Percentiles rank a stretch among this genome's conserved stretches.
Conservation (phyloP, 148 eudicot genomes). For the Bassia scoparia region DNA sequence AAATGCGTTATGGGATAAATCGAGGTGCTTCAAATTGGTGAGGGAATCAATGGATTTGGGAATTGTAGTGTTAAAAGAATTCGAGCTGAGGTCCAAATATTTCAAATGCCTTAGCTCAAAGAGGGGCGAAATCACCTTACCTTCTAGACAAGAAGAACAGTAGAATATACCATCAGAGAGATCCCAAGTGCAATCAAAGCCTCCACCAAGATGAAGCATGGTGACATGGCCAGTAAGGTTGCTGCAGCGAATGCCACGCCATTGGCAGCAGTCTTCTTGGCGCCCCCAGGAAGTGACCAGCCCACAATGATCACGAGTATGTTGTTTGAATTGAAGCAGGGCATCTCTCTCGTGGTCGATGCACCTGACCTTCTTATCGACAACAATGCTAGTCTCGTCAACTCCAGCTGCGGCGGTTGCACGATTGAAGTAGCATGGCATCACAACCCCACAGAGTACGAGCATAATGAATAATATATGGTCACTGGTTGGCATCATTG, state of each 20-base stretch:
- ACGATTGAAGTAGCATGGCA: too few species aligned
- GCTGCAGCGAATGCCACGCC: slow-evolving; percentile 17
- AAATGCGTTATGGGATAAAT: neutral
- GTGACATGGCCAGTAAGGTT: slow-evolving; percentile 14
- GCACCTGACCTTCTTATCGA: neutral
- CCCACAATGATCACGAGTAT: neutral
- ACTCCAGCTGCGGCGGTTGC: too few species aligned
- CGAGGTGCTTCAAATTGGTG: slow-evolving; percentile 4
- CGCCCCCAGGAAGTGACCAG: slow-evolving; percentile 13
- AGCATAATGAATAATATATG: too few species aligned
- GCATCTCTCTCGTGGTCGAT: slow-evolving; percentile 9
- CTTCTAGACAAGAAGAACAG: slow-evolving; percentile 15
- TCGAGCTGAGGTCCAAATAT: slow-evolving; percentile 19
- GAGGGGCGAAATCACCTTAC: slow-evolving; percentile 13
- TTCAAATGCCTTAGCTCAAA: slow-evolving; percentile 11
- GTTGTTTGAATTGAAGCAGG: slow-evolving; percentile 13
- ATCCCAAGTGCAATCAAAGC: neutral
- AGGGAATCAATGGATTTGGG: slow-evolving; percentile 19
- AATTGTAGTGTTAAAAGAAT: neutral
- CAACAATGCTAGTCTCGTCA: neutral
- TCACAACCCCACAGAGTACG: too few species aligned
- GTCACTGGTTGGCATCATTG: too few species aligned
- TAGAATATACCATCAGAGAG: too few species aligned
- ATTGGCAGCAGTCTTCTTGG: slow-evolving; percentile 9
- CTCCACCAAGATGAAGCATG: neutral